These are phyloP conservation scores for Cladosporium sp. DNA, from an alignment of 2,329 filamentous ascomycete species.

Conservation along the genomic window DNA sequence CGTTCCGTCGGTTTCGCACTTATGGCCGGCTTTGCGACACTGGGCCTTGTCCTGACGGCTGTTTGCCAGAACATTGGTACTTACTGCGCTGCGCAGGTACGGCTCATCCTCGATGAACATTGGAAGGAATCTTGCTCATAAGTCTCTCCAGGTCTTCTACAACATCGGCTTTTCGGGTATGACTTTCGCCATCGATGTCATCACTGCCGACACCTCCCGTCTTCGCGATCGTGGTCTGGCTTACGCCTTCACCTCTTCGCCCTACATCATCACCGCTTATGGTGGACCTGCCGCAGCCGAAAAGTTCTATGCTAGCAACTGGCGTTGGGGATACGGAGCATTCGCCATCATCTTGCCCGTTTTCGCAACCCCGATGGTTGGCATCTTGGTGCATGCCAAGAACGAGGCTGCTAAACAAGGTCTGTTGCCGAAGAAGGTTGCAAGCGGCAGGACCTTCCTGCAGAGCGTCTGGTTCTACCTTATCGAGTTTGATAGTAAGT, in stretches of 20 bases:
- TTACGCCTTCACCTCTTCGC: constrained; percentile 29
- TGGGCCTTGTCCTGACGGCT: constrained; percentile 29
- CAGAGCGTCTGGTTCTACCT: constrained; percentile 26
- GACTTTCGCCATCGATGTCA: constrained; percentile 29
- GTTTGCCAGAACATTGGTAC: constrained; percentile 24
- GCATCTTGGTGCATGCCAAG: constrained; percentile 27
- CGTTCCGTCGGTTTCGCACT: constrained; percentile 61
- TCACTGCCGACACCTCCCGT: constrained; percentile 31
- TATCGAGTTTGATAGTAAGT: constrained; percentile 29
- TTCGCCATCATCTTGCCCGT: constrained; percentile 30
- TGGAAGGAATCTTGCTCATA: background rate
- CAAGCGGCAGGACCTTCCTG: constrained; percentile 19
- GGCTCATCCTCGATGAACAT: background rate
- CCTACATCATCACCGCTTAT: constrained; percentile 33
- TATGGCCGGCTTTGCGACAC: constrained; percentile 49
- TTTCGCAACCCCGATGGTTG: constrained; percentile 24
- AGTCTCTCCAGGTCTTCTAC: constrained; percentile 25
- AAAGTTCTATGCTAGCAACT: constrained; percentile 23
- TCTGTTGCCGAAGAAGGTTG: constrained; percentile 20
- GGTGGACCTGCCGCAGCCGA: constrained; percentile 26
- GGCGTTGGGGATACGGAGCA: constrained; percentile 30
- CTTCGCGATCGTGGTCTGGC: constrained; percentile 29
- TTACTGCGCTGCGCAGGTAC: constrained; percentile 22
- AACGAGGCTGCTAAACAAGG: constrained; percentile 28
- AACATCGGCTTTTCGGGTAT: constrained; percentile 28